These are phyloP conservation scores for Acanthamoeba castellanii DNA, from an alignment of 208 protist species.

Conservation along the genomic window DNA sequence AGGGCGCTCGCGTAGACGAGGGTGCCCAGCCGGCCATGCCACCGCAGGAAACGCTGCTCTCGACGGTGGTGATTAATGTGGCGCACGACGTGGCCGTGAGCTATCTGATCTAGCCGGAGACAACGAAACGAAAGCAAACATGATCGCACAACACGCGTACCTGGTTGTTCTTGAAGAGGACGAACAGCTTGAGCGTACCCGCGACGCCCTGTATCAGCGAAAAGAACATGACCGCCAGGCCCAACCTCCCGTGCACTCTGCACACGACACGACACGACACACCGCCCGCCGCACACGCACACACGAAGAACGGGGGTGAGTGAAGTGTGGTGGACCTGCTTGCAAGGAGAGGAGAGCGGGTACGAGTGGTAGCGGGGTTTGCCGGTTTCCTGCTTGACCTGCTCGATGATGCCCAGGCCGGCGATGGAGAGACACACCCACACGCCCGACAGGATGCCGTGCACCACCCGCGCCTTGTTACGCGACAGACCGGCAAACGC, in stretches of 20 bases:
- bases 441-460: neutral
- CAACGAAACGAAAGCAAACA: neutral
- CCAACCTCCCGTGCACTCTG: neutral
- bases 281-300: too few relatives aligned
- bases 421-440: conserved; percentile 21
- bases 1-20: conserved; percentile 18
- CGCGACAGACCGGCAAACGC: neutral
- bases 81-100: too few relatives aligned
- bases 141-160: neutral
- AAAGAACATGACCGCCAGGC: neutral
- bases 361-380: neutral
- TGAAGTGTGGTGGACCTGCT: neutral
- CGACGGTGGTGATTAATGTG: neutral
- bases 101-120: too few relatives aligned
- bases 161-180: conserved; percentile 28
- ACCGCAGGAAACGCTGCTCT: neutral
- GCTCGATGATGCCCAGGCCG: neutral
- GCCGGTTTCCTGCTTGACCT: conserved; percentile 2
- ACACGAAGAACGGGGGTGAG: too few relatives aligned
- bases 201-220: conserved; percentile 12
- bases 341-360: neutral
- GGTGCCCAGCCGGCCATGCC: conserved; percentile 10
- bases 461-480: neutral
- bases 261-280: neutral
- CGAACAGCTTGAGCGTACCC: conserved; percentile 4